Conservation (phyloP, 441 rosid genomes). For the Syzygium malaccense region DNA sequence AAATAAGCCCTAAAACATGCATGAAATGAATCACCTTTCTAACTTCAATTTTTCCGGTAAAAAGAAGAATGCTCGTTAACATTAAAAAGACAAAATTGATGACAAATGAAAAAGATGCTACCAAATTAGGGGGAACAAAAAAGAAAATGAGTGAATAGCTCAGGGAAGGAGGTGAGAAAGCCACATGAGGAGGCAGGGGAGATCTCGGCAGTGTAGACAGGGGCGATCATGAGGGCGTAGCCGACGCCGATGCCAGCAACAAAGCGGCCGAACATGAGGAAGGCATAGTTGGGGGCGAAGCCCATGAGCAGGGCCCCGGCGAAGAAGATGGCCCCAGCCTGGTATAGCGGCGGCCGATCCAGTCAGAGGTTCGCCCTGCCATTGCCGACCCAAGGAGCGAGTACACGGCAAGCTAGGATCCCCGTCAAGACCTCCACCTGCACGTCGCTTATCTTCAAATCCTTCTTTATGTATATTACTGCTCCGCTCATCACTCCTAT, state of each 20-base stretch:
- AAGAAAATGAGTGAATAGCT: not conserved
- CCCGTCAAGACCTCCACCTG: not conserved
- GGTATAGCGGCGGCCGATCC: not conserved
- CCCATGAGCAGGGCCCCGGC: not conserved
- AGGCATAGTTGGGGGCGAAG: not conserved
- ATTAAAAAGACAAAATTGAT: not conserved
- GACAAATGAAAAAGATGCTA: no score
- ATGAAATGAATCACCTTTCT: not conserved
- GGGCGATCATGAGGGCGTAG: not conserved
- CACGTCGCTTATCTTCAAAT: not conserved
- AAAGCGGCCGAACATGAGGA: constrained; percentile 2
- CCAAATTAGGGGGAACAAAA: not conserved
- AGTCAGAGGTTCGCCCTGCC: not conserved
- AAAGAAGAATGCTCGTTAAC: no score
- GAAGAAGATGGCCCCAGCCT: not conserved
- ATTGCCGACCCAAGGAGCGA: not conserved
- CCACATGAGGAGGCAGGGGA: not conserved
- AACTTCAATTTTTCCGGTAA: not conserved
- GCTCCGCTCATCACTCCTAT: not conserved
- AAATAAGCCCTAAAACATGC: not conserved
- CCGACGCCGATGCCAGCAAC: not conserved
- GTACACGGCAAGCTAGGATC: not conserved
- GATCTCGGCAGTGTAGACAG: not conserved
- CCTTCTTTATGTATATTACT: not conserved
- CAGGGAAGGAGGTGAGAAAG: not conserved